Conservation (phyloP, 306 rosid genomes). For the Quercus gilva region DNA sequence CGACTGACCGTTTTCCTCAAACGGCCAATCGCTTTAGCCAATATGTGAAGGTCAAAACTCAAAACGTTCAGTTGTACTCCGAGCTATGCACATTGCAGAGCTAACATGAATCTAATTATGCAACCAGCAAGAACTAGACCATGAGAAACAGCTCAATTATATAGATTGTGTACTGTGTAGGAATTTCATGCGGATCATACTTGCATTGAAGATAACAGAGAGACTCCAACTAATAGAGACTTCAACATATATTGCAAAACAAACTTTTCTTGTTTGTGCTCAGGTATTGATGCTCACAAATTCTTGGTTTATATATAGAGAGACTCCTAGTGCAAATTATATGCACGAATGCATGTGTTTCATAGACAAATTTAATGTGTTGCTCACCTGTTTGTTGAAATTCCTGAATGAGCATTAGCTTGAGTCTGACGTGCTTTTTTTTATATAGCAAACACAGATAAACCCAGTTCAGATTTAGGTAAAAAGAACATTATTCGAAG, state of each 20-base stretch:
- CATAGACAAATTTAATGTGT: background rate
- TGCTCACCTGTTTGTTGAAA: conserved; percentile 34
- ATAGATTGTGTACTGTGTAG: no score
- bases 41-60: no score
- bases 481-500: conserved; percentile 2
- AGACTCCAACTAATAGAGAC: no score
- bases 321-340: background rate
- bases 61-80: no score
- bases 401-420: conserved; percentile 15
- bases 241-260: background rate
- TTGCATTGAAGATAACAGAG: no score
- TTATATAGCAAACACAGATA: background rate
- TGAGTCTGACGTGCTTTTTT: background rate
- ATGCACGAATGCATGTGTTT: background rate
- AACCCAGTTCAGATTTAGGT: conserved; percentile 3
- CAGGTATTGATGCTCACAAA: background rate
- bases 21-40: no score
- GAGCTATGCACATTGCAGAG: no score
- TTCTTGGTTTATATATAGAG: background rate
- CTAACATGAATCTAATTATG: no score
- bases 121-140: no score
- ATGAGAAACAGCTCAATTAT: no score
- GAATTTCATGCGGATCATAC: no score
- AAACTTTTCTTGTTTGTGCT: background rate
- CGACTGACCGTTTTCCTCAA: no score